Evolutionary conservation across 306 rosid genomes (phyloP), one percentile per base, ranked within the genome.

Genomic region (Dicorynia guianensis): DNA sequence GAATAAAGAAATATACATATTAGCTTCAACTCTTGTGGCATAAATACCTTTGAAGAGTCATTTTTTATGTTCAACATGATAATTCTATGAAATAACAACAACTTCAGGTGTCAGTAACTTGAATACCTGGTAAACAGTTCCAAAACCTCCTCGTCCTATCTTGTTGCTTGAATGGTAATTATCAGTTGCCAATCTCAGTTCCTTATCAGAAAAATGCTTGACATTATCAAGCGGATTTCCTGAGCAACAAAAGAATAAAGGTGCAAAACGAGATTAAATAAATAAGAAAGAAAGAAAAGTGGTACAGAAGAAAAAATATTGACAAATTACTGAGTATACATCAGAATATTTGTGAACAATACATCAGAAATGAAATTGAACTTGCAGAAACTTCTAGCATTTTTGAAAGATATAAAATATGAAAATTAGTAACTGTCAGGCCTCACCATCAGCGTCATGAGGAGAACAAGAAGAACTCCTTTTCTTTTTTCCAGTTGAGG

Each of bases 111-210:
- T 57, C 8, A 43, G 65, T 36, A 54, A 63, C 40, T 39, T 39
- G 39, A 69, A 66, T 90, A 96, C 99, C 99, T 87, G 81, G 76
- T 86, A 92, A 79, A 96, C 99, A 15, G 87, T 86, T 69, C 99
- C 99, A 80, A 92, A 96, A 42, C 99, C 98, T 62, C 99, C 99
- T 14, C 87, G 83, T 78, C 99, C 99, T 46, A 96, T 76, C 90
- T 86, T 92, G 64, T 87, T 86, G 57, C 84, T 85, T 17, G 74
- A 43, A 79, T 90, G 83, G 76, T 90, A 96, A 80, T 88, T 77
- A 82, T 84, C 85, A 2, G 99, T 90, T 30, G 99, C 99, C 39
- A 58, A 62, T 80, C 83, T 89, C 77, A 96, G 47, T 73, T 90
- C 98, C 56, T 79, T 67, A 75, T 86, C 87, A 68, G 97, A 85